Base-by-base conservation (phyloP, 2,329 filamentous ascomycete species). In the Penicillium sp. region DNA sequence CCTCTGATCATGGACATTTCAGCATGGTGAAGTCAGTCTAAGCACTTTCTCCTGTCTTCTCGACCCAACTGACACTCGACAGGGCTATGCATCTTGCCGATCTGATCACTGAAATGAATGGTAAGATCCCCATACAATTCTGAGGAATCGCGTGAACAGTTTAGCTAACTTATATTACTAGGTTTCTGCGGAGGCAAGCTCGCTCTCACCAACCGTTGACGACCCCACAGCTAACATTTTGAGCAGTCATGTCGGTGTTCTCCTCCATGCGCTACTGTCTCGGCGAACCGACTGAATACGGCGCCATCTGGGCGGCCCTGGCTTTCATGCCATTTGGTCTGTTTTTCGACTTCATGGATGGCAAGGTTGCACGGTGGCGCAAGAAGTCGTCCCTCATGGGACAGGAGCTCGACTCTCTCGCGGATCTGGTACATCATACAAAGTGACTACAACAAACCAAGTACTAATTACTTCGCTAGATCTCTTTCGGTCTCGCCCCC, bases 341-440 rank as follows among this genome's bases (percentile, higher is more conserved):
- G 11, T 97, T 97, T 79, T 97, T 97, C 74, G 94, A 99, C 75
- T 95, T 96, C 71, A 91, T 97, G 82, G 94, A 99, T 74, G 94
- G 94, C 70, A 94, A 92, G 72, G 92, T 99, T 52, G 94, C 94
- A 59, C 83, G 94, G 61, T 97, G 94, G 94, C 86, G 94, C 72
- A 88, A 91, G 77, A 99, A 97, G 87, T 94, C 90, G 67, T 95
- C 90, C 66, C 81, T 99, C 71, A 97, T 99, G 93, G 94, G 94
- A 11, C 93, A 97, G 75, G 94, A 99, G 76, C 80, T 99, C 52
- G 94, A 99, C 74, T 97, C 93, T 6, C 81, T 99, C 45, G 94
- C 94, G 51, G 94, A 99, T 72, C 74, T 99, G 80, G 92, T 96
- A 87, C 45, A 41, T 34, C 7, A 21, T 40, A 18, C 18, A 24